phyloP scores from a whole-genome alignment of 164 flowering plant species.

The Hamamelis virginiana region DNA sequence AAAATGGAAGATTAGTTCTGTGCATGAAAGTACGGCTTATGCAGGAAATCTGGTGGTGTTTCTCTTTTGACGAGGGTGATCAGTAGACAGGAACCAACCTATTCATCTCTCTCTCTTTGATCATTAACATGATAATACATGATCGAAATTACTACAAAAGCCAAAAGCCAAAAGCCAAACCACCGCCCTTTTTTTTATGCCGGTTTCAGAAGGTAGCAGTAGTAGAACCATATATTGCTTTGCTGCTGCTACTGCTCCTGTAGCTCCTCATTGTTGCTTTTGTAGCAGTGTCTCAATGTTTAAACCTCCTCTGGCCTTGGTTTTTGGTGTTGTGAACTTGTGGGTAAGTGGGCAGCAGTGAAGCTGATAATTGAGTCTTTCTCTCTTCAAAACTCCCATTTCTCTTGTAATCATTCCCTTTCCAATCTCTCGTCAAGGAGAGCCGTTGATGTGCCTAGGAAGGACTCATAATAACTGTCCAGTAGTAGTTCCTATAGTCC shows the following conservation, averaged over 20 bases:
- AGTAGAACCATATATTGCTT: constrained; percentile 25
- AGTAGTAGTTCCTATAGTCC: no score
- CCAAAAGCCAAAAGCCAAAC: no score
- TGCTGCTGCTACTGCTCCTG: neutral
- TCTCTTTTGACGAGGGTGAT: neutral
- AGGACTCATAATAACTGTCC: no score
- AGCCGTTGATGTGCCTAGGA: no score
- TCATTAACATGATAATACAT: neutral
- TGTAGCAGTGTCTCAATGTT: no score
- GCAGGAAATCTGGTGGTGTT: neutral
- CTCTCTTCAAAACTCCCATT: constrained; percentile 6
- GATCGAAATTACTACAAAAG: constrained; percentile 24
- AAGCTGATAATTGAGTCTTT: no score
- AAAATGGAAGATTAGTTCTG: constrained; percentile 3
- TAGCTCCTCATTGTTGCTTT: neutral
- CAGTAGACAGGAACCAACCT: neutral
- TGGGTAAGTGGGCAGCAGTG: neutral
- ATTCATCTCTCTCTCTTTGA: neutral
- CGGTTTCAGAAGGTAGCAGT: constrained; percentile 16
- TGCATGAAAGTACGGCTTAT: constrained; percentile 7
- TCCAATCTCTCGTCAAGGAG: no score
- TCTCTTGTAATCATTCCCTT: no score
- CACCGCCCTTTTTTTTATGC: constrained; percentile 24
- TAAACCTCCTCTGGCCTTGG: neutral
- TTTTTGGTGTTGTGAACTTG: no score